Evolutionary conservation across 108 stramenopile genomes (phyloP).

Genomic region (Skeletonema potamos): DNA sequence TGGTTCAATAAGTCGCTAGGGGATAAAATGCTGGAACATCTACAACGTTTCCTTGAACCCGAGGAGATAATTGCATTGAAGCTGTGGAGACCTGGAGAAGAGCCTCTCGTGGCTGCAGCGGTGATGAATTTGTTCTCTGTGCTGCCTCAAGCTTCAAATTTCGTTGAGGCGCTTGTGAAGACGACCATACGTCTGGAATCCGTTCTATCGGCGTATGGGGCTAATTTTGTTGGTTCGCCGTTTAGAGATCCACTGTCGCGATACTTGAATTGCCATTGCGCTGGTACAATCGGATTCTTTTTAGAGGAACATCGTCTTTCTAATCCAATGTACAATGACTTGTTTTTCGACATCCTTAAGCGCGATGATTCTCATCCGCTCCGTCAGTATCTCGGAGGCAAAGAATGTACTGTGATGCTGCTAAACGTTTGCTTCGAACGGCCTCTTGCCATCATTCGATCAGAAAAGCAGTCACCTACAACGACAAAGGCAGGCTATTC

Average conservation of each 20-base stretch:
- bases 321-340: conserved; percentile 77
- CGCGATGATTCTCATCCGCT: conserved; percentile 55
- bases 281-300: conserved; percentile 68
- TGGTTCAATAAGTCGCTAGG: conserved; percentile 89
- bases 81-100: conserved; percentile 76
- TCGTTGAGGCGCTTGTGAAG: conserved; percentile 85
- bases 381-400: conserved; percentile 55
- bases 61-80: conserved; percentile 50
- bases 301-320: conserved; percentile 58
- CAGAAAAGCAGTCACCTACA: conserved; percentile 59
- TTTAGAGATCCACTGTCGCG: conserved; percentile 74
- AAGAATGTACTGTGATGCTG: conserved; percentile 68
- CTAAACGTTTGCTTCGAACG: conserved; percentile 81
- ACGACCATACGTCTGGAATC: conserved; percentile 73
- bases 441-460: conserved; percentile 82
- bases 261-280: conserved; percentile 78
- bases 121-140: conserved; percentile 72
- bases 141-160: conserved; percentile 71
- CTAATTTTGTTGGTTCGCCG: conserved; percentile 50
- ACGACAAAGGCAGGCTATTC: conserved; percentile 17
- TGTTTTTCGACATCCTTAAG: conserved; percentile 69
- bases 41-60: conserved; percentile 81
- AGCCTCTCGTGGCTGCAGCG: conserved; percentile 74
- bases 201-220: conserved; percentile 58
- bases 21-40: conserved; percentile 83